Conservation (phyloP, 345 rosid genomes). For the Erucastrum elatum region DNA sequence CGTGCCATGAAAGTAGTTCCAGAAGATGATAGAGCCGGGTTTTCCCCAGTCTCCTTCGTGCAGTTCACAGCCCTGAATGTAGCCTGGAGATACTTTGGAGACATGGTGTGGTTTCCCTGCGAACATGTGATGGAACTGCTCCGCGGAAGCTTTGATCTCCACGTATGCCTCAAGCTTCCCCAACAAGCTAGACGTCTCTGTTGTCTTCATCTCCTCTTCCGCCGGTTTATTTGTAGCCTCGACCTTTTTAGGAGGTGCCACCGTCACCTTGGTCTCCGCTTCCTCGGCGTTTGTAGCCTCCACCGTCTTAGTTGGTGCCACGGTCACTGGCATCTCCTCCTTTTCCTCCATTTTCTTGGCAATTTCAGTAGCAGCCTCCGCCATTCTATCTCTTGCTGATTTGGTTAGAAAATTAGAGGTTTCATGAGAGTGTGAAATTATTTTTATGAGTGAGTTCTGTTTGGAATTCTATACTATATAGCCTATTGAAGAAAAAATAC, state of each 20-base stretch:
- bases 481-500: neutral
- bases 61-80: conserved; percentile 27
- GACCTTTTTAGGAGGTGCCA: neutral
- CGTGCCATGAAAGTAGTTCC: conserved; percentile 39
- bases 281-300: neutral
- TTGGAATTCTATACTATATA: neutral
- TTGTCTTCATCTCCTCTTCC: conserved; percentile 7
- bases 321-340: neutral
- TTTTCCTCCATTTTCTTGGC: conserved; percentile 12
- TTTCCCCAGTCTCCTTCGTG: conserved; percentile 49
- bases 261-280: neutral
- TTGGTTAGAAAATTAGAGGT: neutral
- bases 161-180: conserved; percentile 25
- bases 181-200: neutral
- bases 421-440: neutral
- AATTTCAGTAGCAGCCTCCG: conserved; percentile 2
- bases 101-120: conserved; percentile 43
- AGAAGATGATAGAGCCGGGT: conserved; percentile 34
- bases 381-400: conserved; percentile 4
- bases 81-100: conserved; percentile 28
- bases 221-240: neutral
- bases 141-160: conserved; percentile 30
- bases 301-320: neutral
- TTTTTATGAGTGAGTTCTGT: conserved; percentile 4
- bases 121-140: conserved; percentile 43